Evolutionary conservation across 176 grass and related monocot genomes (phyloP).

Genomic region (barley (Hordeum vulgare)): MorexV3_pseudomolecules_assembly NC_058519.1:648063789-648064288

Average conservation of each 20-base stretch:
- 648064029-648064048: neutral
- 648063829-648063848: constrained; percentile 4
- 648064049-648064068: constrained; percentile 55
- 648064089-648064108: constrained; percentile 77
- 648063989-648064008: neutral
- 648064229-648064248: constrained; percentile 73
- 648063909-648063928: neutral
- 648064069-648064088: constrained; percentile 69
- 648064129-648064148: constrained; percentile 72
- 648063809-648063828: neutral
- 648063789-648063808: no score
- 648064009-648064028: neutral
- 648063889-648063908: constrained; percentile 3
- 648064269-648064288: constrained; percentile 87
- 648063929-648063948: neutral
- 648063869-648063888: neutral
- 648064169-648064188: constrained; percentile 94
- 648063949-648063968: constrained; percentile 6
- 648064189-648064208: constrained; percentile 81
- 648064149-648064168: constrained; percentile 71
- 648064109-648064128: constrained; percentile 81
- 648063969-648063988: neutral
- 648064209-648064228: constrained; percentile 67
- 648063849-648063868: neutral
- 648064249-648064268: constrained; percentile 92